Base-by-base conservation (phyloP, 1,284 basidiomycete genomes). In the Somion occarium region DNA sequence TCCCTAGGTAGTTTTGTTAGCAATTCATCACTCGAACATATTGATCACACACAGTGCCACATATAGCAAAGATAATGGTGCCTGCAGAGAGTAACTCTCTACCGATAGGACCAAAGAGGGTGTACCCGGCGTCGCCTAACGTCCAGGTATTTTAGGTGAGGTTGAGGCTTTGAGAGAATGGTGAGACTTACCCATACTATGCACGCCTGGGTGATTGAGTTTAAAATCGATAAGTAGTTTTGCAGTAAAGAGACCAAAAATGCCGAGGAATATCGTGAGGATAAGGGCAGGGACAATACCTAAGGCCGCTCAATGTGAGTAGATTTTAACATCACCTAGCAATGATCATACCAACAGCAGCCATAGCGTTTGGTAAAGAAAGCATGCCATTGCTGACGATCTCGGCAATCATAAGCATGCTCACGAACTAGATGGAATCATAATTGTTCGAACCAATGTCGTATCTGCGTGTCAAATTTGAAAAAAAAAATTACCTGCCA, bases 331-430 rank as follows among this genome's bases (percentile, higher is more conserved):
- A 57, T 22, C n/a, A n/a, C n/a, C n/a, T n/a, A n/a, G n/a, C n/a
- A 5, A 25, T 20, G 26, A 5, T 46, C 60, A 34, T 53, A 77
- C 79, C 79, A 44, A 81, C 74, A 3, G 73, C 73, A 19, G 77
- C 75, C 57, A 82, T 72, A 1, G 78, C 70, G 47, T 74, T 76
- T 0, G 80, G 79, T 3, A 81, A 68, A 13, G 78, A 79, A 15
- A 82, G 64, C 69, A 81, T 78, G 13, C 80, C 80, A 61, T 80
- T 79, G 58, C 76, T 78, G 46, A 82, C 77, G 25, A 80, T 79
- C 56, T 79, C 75, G 43, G 78, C 76, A 52, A 80, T 80, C 79
- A 82, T 81, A 37, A 82, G 64, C 43, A 80, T 59, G 22, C 69
- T 66, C 3, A 78, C 74, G 52, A 77, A 73, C 75, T 77, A 49